Percentiles rank a stretch among this genome's conserved stretches.
These are phyloP conservation scores for Cladophialophora yegresii DNA, from an alignment of 2,329 filamentous ascomycete genomes.

Conservation along the genomic window DNA sequence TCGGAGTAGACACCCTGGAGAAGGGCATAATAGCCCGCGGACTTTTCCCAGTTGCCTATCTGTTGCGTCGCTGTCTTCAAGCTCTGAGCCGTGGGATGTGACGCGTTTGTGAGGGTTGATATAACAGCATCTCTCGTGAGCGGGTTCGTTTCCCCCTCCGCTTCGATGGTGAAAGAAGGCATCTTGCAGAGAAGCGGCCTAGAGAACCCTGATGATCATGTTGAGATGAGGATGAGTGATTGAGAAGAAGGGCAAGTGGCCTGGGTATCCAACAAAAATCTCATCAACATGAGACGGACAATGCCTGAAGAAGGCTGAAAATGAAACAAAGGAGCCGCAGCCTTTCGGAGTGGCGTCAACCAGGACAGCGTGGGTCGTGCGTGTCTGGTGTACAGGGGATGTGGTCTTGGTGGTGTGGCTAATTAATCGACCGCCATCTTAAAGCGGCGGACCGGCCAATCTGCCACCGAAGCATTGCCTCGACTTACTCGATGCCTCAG, in stretches of 20 bases:
- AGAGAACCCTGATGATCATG: slow-evolving; percentile 4
- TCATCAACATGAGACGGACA: slow-evolving; percentile 12
- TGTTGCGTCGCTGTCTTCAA: slow-evolving; percentile 69
- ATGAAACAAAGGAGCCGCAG: slow-evolving; percentile 21
- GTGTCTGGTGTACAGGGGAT: not conserved
- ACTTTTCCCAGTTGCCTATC: slow-evolving; percentile 69
- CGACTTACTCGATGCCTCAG: not conserved
- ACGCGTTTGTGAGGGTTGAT: slow-evolving; percentile 64
- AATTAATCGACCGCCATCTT: not conserved
- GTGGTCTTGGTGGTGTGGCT: not conserved
- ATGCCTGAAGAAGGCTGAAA: slow-evolving; percentile 11
- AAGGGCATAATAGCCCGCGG: slow-evolving; percentile 66
- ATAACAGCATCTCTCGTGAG: slow-evolving; percentile 65
- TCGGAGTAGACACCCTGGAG: slow-evolving; percentile 83
- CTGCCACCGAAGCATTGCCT: slow-evolving; percentile 5
- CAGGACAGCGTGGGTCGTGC: not conserved
- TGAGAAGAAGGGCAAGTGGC: slow-evolving; percentile 2
- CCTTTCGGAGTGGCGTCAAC: slow-evolving; percentile 8
- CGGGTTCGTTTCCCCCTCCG: slow-evolving; percentile 70
- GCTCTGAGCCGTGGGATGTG: slow-evolving; percentile 45
- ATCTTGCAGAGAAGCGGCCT: slow-evolving; percentile 17
- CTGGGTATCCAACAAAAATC: slow-evolving; percentile 3
- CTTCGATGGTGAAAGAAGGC: slow-evolving; percentile 38
- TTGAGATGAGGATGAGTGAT: slow-evolving; percentile 3
- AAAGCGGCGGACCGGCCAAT: slow-evolving; percentile 4